Conservation (phyloP, 2,329 filamentous ascomycete genomes). For the Colletotrichum cordylinicola region DNA sequence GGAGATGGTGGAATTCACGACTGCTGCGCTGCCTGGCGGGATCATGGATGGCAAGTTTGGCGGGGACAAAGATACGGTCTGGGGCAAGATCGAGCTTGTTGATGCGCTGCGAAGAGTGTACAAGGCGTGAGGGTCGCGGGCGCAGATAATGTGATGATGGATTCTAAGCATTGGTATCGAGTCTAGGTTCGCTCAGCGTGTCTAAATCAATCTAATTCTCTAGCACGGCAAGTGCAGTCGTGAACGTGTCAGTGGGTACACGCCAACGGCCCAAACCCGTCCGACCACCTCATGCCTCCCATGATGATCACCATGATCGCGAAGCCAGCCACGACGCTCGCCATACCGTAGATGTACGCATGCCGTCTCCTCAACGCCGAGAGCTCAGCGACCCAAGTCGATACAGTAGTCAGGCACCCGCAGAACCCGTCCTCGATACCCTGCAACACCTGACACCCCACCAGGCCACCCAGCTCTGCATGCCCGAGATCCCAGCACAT, state of each 20-base stretch:
- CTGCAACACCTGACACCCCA: constrained; percentile 73
- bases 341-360: constrained; percentile 71
- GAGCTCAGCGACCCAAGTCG: constrained; percentile 70
- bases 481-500: constrained; percentile 84
- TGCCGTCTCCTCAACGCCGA: constrained; percentile 55
- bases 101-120: constrained; percentile 18
- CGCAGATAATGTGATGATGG: not conserved
- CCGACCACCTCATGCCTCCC: constrained; percentile 76
- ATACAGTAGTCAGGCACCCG: constrained; percentile 70
- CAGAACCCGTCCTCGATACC: constrained; percentile 73
- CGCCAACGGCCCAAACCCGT: constrained; percentile 52
- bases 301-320: constrained; percentile 71
- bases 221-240: fast-evolving
- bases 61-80: constrained; percentile 27
- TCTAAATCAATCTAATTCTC: not conserved
- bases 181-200: not conserved
- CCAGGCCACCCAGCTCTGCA: constrained; percentile 54
- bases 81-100: constrained; percentile 29
- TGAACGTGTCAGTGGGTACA: constrained; percentile 32
- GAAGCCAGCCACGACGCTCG: constrained; percentile 66
- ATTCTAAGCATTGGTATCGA: not conserved
- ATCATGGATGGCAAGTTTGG: constrained; percentile 26
- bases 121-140: not conserved
- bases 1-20: not conserved
- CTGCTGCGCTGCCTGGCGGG: constrained; percentile 27